Evolutionary conservation across 2,329 filamentous ascomycete species (phyloP).

Genomic region (Onygena corvina): DNA sequence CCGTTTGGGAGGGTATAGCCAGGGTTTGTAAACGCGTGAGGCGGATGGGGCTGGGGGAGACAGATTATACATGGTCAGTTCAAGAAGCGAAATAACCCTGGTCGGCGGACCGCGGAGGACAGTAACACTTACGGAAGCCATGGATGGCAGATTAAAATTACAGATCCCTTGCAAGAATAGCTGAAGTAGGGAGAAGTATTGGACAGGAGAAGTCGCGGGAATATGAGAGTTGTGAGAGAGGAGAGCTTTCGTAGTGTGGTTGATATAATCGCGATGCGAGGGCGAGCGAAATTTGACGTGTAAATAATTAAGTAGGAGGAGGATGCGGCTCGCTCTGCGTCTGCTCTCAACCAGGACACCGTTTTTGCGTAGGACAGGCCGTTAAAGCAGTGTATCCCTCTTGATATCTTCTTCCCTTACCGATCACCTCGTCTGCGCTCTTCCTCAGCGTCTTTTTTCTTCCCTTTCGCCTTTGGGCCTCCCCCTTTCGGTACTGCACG

Average conservation of each 20-base stretch:
- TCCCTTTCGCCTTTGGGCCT: not conserved
- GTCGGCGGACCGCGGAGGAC: conserved; percentile 10
- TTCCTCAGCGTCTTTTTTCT: not conserved
- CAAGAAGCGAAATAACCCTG: conserved; percentile 8
- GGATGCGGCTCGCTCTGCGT: too few relatives aligned
- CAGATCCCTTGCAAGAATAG: not conserved
- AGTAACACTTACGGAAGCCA: conserved; percentile 38
- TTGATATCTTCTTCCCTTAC: not conserved
- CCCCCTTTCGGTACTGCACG: not conserved
- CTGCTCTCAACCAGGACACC: too few relatives aligned
- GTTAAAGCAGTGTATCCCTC: not conserved
- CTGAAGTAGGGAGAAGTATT: not conserved
- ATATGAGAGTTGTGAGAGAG: not conserved
- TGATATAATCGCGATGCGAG: not conserved
- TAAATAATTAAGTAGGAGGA: not conserved
- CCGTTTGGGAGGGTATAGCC: conserved; percentile 38
- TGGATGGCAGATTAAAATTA: conserved; percentile 20
- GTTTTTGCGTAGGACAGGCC: not conserved
- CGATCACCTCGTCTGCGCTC: not conserved
- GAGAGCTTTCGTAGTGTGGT: not conserved
- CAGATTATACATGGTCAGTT: conserved; percentile 20
- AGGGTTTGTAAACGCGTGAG: conserved; percentile 34
- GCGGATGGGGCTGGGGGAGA: conserved; percentile 30
- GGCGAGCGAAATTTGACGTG: conserved; percentile 1
- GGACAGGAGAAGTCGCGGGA: not conserved